Evolutionary conservation across 2,329 filamentous ascomycete species (phyloP), one percentile per base, ranked within the genome.

Genomic region (Fusarium sp.): DNA sequence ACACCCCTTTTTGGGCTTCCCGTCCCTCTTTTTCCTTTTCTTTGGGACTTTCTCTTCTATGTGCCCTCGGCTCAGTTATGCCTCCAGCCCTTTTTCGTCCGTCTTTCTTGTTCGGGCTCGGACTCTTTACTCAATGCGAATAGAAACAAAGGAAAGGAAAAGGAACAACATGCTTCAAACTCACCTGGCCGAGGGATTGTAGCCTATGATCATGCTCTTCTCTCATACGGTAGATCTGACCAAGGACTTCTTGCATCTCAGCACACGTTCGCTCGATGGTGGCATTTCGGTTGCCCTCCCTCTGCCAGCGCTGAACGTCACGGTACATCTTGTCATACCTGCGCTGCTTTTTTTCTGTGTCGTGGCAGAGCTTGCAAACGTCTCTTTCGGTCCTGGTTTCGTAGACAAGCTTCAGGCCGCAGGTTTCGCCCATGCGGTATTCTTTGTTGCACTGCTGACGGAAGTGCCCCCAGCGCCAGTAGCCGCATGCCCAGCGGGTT

Each of bases 381-480:
- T 89, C 88, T 46, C 81, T 76, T 60, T 92, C 86, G 66, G 86
- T 85, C 72, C 89, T 86, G 31, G 93, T 95, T 76, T 90, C 85
- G 85, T 93, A 94, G 79, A 97, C 91, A 73, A 97, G 89, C 84
- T 94, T 97, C 84, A 97, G 92, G 70, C 95, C 95, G 84, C 95
- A 98, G 41, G 95, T 98, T 86, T 98, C 95, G 78, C 95, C 95
- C 75, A 93, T 97, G 74, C 95, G 93, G 85, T 97, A 97, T 82
- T 98, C 95, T 83, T 94, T 94, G 82, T 93, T 92, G 88, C 95
- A 98, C 81, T 97, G 95, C 82, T 95, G 90, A 74, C 93, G 91
- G 86, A 98, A 98, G 84, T 92, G 92, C 74, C 94, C 93, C 95
- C 95, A 98, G 83, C 94, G 94, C 92, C 93, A 97, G 87, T 94